phyloP scores from a whole-genome alignment of 768 basidiomycete genomes.

The Termitomyces bulborhizus region DNA sequence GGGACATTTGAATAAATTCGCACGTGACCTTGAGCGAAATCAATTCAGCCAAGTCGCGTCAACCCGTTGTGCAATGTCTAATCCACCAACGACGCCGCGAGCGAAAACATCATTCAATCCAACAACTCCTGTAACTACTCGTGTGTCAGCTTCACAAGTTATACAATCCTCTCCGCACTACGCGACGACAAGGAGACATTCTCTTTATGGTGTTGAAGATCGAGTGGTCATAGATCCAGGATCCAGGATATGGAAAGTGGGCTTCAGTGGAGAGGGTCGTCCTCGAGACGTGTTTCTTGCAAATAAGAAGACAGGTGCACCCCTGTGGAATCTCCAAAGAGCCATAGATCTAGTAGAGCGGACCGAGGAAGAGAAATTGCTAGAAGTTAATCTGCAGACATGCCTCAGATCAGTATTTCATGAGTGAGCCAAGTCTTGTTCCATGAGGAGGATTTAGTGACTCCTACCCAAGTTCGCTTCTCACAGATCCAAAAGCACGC shows the following conservation, averaged over 20 bases:
- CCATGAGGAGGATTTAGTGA: neutral
- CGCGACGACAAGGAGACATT: slow-evolving; percentile 80
- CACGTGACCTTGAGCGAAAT: neutral
- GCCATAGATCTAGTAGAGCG: slow-evolving; percentile 48
- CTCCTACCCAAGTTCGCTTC: slow-evolving; percentile 58
- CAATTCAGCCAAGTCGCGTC: neutral
- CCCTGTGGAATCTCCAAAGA: slow-evolving; percentile 59
- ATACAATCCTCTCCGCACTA: slow-evolving; percentile 80
- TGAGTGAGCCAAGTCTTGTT: slow-evolving; percentile 48
- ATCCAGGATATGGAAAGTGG: slow-evolving; percentile 92
- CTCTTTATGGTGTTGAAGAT: slow-evolving; percentile 95
- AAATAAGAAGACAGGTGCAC: slow-evolving; percentile 30
- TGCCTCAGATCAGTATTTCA: slow-evolving; percentile 77
- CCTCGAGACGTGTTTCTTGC: slow-evolving; percentile 85
- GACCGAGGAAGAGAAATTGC: slow-evolving; percentile 67
- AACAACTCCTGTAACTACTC: slow-evolving; percentile 53
- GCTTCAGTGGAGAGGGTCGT: slow-evolving; percentile 92
- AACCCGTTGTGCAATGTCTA: slow-evolving; percentile 21
- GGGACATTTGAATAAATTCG: no score
- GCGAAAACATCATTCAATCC: slow-evolving; percentile 29
- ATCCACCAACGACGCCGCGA: slow-evolving; percentile 34
- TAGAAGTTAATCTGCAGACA: slow-evolving; percentile 64
- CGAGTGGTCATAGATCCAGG: slow-evolving; percentile 94
- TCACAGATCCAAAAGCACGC: slow-evolving; percentile 92
- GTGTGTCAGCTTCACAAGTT: slow-evolving; percentile 37